phyloP scores from a whole-genome alignment of 1,284 basidiomycete species.

The Irpex sp. region DNA sequence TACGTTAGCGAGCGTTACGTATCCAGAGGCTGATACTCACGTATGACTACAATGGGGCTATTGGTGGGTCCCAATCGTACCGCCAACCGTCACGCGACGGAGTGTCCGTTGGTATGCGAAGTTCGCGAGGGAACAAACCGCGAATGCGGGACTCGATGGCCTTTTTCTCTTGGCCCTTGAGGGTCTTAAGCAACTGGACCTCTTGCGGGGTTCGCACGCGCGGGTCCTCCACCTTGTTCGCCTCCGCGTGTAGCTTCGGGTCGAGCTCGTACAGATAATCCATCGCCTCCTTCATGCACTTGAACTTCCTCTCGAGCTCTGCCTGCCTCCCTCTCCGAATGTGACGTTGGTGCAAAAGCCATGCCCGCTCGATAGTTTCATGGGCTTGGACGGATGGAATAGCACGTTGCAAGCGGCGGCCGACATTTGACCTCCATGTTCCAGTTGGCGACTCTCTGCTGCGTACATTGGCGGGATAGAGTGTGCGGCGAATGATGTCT shows the following conservation, averaged over 20 bases:
- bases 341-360: constrained; percentile 79
- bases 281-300: constrained; percentile 78
- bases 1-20: background rate
- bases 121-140: constrained; percentile 81
- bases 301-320: constrained; percentile 70
- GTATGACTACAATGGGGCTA: background rate
- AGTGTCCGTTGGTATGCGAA: constrained; percentile 76
- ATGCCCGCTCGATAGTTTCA: constrained; percentile 92
- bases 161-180: constrained; percentile 66
- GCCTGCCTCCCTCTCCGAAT: constrained; percentile 64
- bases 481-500: constrained; percentile 70
- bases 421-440: constrained; percentile 76
- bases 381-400: constrained; percentile 87
- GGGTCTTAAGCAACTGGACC: constrained; percentile 52
- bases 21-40: background rate
- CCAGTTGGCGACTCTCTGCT: constrained; percentile 73
- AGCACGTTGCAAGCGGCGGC: constrained; percentile 64
- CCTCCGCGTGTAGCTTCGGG: constrained; percentile 65
- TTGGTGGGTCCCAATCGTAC: constrained; percentile 69
- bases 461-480: constrained; percentile 77
- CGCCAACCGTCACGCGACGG: constrained; percentile 75
- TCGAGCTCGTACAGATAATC: constrained; percentile 71
- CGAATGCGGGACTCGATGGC: constrained; percentile 75
- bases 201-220: constrained; percentile 57
- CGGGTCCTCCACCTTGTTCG: constrained; percentile 76